Percentiles rank a stretch among this genome's conserved stretches.
Conservation (phyloP, 495 filamentous ascomycete genomes). For the Niebla homalea region DNA sequence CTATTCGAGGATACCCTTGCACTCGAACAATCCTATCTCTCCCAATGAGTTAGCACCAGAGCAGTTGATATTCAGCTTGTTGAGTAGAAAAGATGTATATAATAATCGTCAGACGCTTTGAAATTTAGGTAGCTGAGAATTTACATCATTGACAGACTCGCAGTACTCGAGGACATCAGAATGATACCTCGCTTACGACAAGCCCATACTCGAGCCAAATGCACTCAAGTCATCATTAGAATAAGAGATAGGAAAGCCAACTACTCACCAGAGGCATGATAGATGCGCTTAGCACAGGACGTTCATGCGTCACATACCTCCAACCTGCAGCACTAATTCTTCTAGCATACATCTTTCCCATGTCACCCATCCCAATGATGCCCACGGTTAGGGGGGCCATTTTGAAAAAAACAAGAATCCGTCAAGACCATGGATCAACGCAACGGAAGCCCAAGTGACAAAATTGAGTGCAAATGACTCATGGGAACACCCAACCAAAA, state of each 20-base stretch:
- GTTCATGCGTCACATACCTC: constrained; percentile 51
- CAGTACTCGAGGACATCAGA: constrained; percentile 33
- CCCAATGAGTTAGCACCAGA: too few relatives aligned
- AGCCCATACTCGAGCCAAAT: constrained; percentile 98
- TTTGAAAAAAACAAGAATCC: constrained; percentile 3
- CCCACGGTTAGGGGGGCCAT: constrained; percentile 64
- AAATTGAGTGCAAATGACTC: too few relatives aligned
- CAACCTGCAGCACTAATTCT: constrained; percentile 79
- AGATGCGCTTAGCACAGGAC: neutral
- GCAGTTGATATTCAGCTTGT: too few relatives aligned
- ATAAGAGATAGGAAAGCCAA: constrained; percentile 13
- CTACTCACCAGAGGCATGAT: constrained; percentile 22
- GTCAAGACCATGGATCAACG: too few relatives aligned
- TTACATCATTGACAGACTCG: constrained; percentile 79
- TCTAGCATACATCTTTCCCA: constrained; percentile 98
- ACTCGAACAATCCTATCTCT: too few relatives aligned
- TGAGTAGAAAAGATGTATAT: too few relatives aligned
- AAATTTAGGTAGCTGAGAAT: constrained; percentile 88
- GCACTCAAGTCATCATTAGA: constrained; percentile 97
- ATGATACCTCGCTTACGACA: constrained; percentile 30
- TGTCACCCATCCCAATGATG: constrained; percentile 97
- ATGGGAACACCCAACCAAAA: too few relatives aligned
- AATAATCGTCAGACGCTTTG: constrained; percentile 59
- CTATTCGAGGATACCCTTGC: neutral
- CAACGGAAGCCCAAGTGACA: too few relatives aligned